These are phyloP conservation scores for Epithele typhae DNA, from an alignment of 768 basidiomycete species.

Conservation along the genomic window DNA sequence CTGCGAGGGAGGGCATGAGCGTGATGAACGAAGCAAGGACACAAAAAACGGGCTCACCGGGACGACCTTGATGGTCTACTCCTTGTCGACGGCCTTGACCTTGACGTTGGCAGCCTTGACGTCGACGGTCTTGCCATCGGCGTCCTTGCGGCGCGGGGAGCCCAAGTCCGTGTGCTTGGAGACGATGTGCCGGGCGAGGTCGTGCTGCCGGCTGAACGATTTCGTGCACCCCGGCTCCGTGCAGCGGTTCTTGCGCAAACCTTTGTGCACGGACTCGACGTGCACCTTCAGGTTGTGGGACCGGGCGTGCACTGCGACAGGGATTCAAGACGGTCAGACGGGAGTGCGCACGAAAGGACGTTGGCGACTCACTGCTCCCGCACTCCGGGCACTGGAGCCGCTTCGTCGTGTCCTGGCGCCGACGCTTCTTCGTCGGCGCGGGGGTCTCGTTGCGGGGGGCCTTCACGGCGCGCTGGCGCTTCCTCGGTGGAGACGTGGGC, in stretches of 20 bases:
- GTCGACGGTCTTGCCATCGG: too few relatives aligned
- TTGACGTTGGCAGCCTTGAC: too few relatives aligned
- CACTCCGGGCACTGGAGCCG: neutral
- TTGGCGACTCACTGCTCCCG: constrained; percentile 1
- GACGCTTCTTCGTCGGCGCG: constrained; percentile 1
- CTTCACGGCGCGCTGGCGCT: too few relatives aligned
- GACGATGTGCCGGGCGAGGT: constrained; percentile 5
- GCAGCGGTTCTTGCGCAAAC: constrained; percentile 2
- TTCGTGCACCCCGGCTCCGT: neutral
- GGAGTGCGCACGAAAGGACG: too few relatives aligned
- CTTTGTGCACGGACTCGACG: constrained; percentile 5
- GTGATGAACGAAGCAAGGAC: too few relatives aligned
- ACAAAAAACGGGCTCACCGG: too few relatives aligned
- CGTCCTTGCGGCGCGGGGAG: constrained; percentile 9
- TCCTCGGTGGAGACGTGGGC: too few relatives aligned
- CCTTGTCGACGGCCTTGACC: too few relatives aligned
- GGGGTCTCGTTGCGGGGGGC: too few relatives aligned
- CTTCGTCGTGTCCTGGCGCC: constrained; percentile 3
- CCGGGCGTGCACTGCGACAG: constrained; percentile 2
- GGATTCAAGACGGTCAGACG: too few relatives aligned
- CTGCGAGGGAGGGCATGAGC: neutral
- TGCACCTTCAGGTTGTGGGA: constrained; percentile 10
- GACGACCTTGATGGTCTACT: too few relatives aligned
- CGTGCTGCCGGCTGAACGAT: constrained; percentile 9
- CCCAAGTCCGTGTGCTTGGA: constrained; percentile 8